phyloP scores from a whole-genome alignment of 805 yeast species.

The Grigorovia transvaalensis region DNA sequence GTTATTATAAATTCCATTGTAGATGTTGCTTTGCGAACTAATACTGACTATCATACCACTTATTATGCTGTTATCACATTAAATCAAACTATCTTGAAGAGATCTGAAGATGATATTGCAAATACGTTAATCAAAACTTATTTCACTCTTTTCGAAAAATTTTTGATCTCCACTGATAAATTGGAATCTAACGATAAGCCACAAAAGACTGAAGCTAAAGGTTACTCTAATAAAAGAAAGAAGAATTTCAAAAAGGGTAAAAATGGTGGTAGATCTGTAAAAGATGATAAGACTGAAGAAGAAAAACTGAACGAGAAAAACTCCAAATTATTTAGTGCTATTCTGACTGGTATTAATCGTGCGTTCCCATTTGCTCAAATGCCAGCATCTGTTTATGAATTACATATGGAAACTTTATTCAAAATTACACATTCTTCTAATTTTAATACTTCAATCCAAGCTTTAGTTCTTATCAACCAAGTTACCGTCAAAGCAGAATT shows the following conservation, averaged over 20 bases:
- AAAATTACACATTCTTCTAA: conserved; percentile 88
- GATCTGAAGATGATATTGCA: conserved; percentile 70
- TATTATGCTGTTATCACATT: conserved; percentile 82
- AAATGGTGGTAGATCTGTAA: conserved; percentile 78
- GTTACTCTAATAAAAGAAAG: conserved; percentile 53
- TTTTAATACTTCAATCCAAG: conserved; percentile 89
- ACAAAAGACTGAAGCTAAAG: conserved; percentile 26
- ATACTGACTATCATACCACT: conserved; percentile 74
- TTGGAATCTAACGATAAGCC: conserved; percentile 34
- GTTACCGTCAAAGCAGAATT: conserved; percentile 53
- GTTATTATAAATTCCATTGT: conserved; percentile 69
- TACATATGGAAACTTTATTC: conserved; percentile 76
- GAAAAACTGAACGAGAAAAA: conserved; percentile 71
- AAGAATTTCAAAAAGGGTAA: conserved; percentile 72
- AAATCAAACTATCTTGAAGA: conserved; percentile 83
- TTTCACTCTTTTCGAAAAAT: conserved; percentile 75
- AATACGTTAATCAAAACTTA: conserved; percentile 75
- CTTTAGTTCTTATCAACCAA: conserved; percentile 75
- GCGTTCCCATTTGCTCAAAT: conserved; percentile 86
- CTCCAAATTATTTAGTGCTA: conserved; percentile 76
- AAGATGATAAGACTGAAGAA: conserved; percentile 45
- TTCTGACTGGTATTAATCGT: conserved; percentile 89
- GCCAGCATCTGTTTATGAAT: conserved; percentile 55
- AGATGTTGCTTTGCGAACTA: conserved; percentile 66
- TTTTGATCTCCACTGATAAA: conserved; percentile 58